Conservation (phyloP, 495 filamentous ascomycete species). For the Aspergillus haitiensis region DNA sequence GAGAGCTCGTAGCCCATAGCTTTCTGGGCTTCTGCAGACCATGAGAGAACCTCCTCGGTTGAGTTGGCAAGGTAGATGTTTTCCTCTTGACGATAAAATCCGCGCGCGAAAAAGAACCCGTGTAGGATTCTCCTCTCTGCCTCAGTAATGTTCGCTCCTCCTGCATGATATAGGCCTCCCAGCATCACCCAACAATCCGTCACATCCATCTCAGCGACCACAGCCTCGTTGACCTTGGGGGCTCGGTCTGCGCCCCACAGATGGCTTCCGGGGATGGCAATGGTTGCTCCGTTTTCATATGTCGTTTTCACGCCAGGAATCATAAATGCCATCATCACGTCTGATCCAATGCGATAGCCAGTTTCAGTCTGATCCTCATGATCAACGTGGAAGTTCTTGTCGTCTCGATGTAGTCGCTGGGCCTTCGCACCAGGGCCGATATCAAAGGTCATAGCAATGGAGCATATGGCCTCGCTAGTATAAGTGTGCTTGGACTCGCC, state of each 20-base stretch:
- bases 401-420: constrained; percentile 23
- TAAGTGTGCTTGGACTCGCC: constrained; percentile 23
- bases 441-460: constrained; percentile 24
- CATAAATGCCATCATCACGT: constrained; percentile 28
- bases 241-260: constrained; percentile 23
- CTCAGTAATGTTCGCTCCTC: constrained; percentile 22
- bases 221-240: constrained; percentile 17
- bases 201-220: constrained; percentile 21
- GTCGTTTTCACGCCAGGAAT: constrained; percentile 36
- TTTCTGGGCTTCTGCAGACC: constrained; percentile 25
- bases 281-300: constrained; percentile 36
- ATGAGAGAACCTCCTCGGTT: constrained; percentile 21
- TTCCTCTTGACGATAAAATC: constrained; percentile 26
- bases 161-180: constrained; percentile 26
- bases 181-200: constrained; percentile 28
- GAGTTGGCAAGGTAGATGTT: constrained; percentile 24
- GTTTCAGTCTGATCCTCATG: constrained; percentile 18
- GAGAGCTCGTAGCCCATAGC: constrained; percentile 27
- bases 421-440: constrained; percentile 21
- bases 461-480: constrained; percentile 22
- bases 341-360: constrained; percentile 18
- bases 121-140: constrained; percentile 19
- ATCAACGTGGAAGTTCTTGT: constrained; percentile 24
- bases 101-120: constrained; percentile 26
- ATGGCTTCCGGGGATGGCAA: constrained; percentile 23